Evolutionary conservation across 768 basidiomycete species (phyloP), one percentile per base, ranked within the genome.

Genomic region (Suillus tomentosus): DNA sequence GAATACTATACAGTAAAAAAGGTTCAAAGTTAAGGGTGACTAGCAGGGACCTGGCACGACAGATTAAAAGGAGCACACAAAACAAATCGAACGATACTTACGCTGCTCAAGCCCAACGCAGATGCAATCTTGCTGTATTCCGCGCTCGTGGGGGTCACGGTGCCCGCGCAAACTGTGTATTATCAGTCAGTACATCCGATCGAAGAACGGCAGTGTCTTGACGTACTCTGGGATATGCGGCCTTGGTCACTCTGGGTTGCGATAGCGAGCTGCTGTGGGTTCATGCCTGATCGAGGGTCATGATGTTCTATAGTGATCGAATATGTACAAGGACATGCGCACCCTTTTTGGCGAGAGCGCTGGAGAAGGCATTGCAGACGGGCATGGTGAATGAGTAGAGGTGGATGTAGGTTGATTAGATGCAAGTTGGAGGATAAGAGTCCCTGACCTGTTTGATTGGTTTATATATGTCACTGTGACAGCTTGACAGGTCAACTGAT

Each of bases 91-190:
- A 5, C 0, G 1, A 62, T 17, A 65, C 61, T 84, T 10, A 70
- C 43, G 39, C 57, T 53, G 27, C 15, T 0, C 17, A 58, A 0
- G 19, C 70, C 75, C 24, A 89, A 76, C 3, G 70, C 80, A 0
- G 13, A 10, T 0, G 85, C 82, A 63, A 90, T 77, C 31, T 72
- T 71, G 42, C 77, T 71, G 73, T 87, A 88, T 67, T 89, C 88
- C 0, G 68, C 64, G 9, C 74, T 65, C 10, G 82, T 83, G 15
- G 88, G 81, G 63, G 69, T 81, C 5, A 15, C 43, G 0, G 22
- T 67, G 8, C 82, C 86, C 13, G 78, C 78, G 73, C 84, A 80
- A 67, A 89, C 88, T 89, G 60, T 34, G 50, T 40, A 24, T 11
- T 1, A 37, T 50, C 48, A 62, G 37, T 40, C 31, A 43, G 19